These are phyloP conservation scores for Angomonas deanei DNA, from an alignment of 208 protist species.

Conservation along the genomic window DNA sequence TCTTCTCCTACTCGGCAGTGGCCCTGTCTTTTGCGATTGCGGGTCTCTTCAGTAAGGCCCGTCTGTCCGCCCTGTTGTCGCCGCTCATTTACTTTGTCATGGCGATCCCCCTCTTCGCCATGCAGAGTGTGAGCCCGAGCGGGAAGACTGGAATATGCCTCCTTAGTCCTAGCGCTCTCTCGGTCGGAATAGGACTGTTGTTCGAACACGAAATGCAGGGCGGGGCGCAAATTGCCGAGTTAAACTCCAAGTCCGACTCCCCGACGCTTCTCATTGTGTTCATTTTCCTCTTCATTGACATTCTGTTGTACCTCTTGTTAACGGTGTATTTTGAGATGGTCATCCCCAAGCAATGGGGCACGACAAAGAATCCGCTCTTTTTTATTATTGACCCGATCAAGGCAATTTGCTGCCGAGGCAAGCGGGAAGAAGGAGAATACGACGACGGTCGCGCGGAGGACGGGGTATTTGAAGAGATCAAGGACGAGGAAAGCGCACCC, in stretches of 20 bases:
- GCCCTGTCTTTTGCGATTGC: constrained; percentile 47
- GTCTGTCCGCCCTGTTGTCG: constrained; percentile 48
- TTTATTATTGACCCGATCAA: constrained; percentile 41
- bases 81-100: constrained; percentile 76
- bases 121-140: constrained; percentile 21
- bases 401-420: too few species aligned
- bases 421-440: too few species aligned
- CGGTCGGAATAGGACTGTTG: constrained; percentile 34
- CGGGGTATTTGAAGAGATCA: constrained; percentile 17
- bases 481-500: constrained; percentile 17
- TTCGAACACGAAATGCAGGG: constrained; percentile 36
- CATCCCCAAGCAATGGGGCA: constrained; percentile 58
- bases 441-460: constrained; percentile 15
- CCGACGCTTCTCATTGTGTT: constrained; percentile 20
- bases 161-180: constrained; percentile 51
- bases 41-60: constrained; percentile 70
- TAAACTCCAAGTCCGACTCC: constrained; percentile 2
- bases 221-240: constrained; percentile 20
- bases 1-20: constrained; percentile 36
- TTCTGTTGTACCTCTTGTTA: constrained; percentile 58
- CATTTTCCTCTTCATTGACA: constrained; percentile 31
- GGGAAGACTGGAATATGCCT: constrained; percentile 28
- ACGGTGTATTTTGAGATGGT: constrained; percentile 75
- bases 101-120: constrained; percentile 50
- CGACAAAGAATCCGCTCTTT: constrained; percentile 50